Evolutionary conservation across 768 basidiomycete genomes (phyloP), one percentile per base, ranked within the genome.

Genomic region (Cytidiella melzeri): DNA sequence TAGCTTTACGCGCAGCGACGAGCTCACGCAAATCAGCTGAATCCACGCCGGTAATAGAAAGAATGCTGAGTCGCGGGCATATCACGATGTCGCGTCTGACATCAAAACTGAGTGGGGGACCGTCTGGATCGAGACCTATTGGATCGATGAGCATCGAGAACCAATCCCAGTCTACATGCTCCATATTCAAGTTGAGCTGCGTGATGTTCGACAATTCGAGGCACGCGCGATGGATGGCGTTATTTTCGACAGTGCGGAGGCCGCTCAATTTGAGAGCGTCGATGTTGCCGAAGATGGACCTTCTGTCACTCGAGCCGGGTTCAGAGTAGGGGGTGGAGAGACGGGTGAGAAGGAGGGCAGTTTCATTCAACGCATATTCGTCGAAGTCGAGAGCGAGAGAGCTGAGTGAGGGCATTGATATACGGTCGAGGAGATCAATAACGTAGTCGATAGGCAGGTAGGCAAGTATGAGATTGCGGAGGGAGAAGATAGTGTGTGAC

Each of bases 361-460:
- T 67, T 0, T 70, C 66, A 5, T 70, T 70, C 57, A 72, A 84
- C 54, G 87, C 83, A 15, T 68, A 72, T 1, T 67, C 61, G 42
- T 79, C 75, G 48, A 80, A 76, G 55, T 84, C 75, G n/a, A 88
- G 69, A 5, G 69, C 57, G 42, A 77, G 64, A 25, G 51, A 55
- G 49, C 54, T 59, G 27, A 76, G 59, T 24, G 58, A 57, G 28
- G 75, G 74, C 45, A 69, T 53, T 36, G 54, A 55, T 20, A 75
- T 53, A 36, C 60, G 64, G 27, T 56, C 56, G 41, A 69, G 48
- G 38, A 76, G 57, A 5, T 65, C 59, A 18, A 54, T 47, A 15
- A 65, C 60, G 50, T 66, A 67, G 18, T 62, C 57, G n/a, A 61
- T 54, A 20, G 62, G 56, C 48, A 60, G 47, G 52, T 60, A 68